phyloP scores from a whole-genome alignment of 108 stramenopile genomes.

The Fistulifera pelliculosa region DNA sequence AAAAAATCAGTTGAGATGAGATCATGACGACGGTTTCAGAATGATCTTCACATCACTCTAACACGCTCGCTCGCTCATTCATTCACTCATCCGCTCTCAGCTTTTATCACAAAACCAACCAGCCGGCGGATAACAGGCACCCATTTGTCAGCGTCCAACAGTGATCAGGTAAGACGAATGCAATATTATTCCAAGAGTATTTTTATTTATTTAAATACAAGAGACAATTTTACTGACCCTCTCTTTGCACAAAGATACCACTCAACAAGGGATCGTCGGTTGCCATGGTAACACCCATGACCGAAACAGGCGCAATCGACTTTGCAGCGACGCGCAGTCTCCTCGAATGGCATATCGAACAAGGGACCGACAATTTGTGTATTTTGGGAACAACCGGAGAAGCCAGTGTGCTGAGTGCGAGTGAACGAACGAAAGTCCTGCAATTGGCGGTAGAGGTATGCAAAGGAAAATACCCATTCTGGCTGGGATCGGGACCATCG shows the following conservation, averaged over 20 bases:
- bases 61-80: too few species aligned
- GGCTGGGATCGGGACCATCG: conserved; percentile 63
- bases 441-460: conserved; percentile 41
- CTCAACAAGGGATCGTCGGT: conserved; percentile 49
- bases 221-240: neutral
- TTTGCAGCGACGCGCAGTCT: conserved; percentile 34
- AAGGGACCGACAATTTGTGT: conserved; percentile 68
- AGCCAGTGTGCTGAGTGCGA: conserved; percentile 41
- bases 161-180: too few species aligned
- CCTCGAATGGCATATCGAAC: conserved; percentile 48
- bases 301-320: conserved; percentile 38
- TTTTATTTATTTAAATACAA: too few species aligned
- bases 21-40: too few species aligned
- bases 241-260: conserved; percentile 7
- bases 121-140: too few species aligned
- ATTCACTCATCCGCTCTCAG: too few species aligned
- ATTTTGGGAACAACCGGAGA: conserved; percentile 81
- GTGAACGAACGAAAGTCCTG: conserved; percentile 52
- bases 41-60: too few species aligned
- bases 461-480: conserved; percentile 52
- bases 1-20: too few species aligned
- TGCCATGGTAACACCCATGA: conserved; percentile 76
- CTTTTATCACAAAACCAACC: too few species aligned
- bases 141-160: too few species aligned
- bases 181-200: too few species aligned